Conservation (phyloP, 2,329 filamentous ascomycete genomes). For the Sarocladium strictum region DNA sequence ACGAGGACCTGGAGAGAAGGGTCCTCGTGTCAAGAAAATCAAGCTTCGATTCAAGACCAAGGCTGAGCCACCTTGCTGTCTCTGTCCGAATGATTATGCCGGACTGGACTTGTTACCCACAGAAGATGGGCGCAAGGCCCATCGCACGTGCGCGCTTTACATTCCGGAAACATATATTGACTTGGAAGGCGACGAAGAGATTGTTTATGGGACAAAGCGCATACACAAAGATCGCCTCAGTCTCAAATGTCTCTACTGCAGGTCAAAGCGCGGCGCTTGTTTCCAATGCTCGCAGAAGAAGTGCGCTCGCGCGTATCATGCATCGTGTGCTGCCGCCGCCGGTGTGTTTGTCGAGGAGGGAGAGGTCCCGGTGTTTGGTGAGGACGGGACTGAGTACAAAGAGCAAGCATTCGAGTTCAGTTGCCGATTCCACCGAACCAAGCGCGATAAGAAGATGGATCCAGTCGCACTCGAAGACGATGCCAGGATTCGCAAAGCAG, state of each 20-base stretch:
- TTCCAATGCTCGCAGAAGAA: slow-evolving; percentile 96
- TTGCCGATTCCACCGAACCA: slow-evolving; percentile 88
- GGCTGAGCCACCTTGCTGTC: slow-evolving; percentile 73
- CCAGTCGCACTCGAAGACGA: slow-evolving; percentile 65
- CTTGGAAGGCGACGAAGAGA: slow-evolving; percentile 62
- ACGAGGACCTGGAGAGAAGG: slow-evolving; percentile 28
- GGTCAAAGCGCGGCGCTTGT: slow-evolving; percentile 89
- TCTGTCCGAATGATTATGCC: slow-evolving; percentile 87
- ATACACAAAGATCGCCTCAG: slow-evolving; percentile 85
- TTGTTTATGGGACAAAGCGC: slow-evolving; percentile 69
- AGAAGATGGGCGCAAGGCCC: slow-evolving; percentile 80
- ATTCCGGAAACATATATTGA: slow-evolving; percentile 89
- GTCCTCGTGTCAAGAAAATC: slow-evolving; percentile 63
- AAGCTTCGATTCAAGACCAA: slow-evolving; percentile 69
- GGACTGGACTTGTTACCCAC: slow-evolving; percentile 79
- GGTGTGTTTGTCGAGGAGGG: slow-evolving; percentile 89
- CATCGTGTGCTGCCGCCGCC: slow-evolving; percentile 86
- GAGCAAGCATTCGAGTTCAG: slow-evolving; percentile 89
- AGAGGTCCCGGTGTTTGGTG: slow-evolving; percentile 77
- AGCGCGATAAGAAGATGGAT: slow-evolving; percentile 72
- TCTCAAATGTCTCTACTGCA: slow-evolving; percentile 91
- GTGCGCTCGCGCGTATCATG: slow-evolving; percentile 88
- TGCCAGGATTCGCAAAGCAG: slow-evolving; percentile 61
- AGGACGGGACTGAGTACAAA: slow-evolving; percentile 88
- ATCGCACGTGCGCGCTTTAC: slow-evolving; percentile 83